phyloP scores from a whole-genome alignment of 73 alveolate species.

The Symbiodinium pilosum region DNA sequence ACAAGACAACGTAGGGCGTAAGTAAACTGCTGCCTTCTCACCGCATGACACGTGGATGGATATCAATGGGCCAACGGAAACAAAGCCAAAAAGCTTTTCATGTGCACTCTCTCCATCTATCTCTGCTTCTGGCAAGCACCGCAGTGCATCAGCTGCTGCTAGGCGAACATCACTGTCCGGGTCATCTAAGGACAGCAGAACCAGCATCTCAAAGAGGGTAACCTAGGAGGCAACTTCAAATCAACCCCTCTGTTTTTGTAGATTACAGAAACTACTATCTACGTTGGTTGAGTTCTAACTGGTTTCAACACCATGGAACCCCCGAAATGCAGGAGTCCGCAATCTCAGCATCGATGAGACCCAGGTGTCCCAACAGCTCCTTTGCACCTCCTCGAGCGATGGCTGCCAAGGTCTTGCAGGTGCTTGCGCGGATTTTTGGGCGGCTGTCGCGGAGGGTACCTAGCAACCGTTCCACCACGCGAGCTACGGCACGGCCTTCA shows the following conservation, averaged over 20 bases:
- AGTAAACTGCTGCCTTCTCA: too few species aligned
- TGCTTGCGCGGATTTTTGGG: conserved; percentile 43
- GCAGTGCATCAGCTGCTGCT: conserved; percentile 86
- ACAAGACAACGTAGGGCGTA: too few species aligned
- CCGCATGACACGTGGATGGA: too few species aligned
- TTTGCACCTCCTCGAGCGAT: conserved; percentile 82
- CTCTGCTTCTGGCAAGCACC: conserved; percentile 87
- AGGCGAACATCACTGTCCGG: conserved; percentile 46
- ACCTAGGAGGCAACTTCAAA: not conserved
- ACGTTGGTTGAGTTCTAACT: too few species aligned
- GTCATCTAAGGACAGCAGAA: conserved; percentile 51
- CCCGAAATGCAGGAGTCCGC: conserved; percentile 8
- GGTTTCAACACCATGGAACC: not conserved
- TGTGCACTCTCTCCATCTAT: not conserved
- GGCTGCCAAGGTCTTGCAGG: conserved; percentile 69
- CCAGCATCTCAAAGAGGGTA: conserved; percentile 88
- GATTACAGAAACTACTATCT: too few species aligned
- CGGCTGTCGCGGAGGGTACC: conserved; percentile 53
- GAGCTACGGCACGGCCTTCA: conserved; percentile 32
- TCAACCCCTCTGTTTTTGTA: not conserved
- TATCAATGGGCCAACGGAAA: too few species aligned
- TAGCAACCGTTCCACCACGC: conserved; percentile 68
- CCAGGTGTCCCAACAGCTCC: conserved; percentile 62
- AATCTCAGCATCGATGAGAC: not conserved
- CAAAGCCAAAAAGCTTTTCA: not conserved